Conservation (phyloP, 2,329 filamentous ascomycete species). For the Neopestalotiopsis rosae region DNA sequence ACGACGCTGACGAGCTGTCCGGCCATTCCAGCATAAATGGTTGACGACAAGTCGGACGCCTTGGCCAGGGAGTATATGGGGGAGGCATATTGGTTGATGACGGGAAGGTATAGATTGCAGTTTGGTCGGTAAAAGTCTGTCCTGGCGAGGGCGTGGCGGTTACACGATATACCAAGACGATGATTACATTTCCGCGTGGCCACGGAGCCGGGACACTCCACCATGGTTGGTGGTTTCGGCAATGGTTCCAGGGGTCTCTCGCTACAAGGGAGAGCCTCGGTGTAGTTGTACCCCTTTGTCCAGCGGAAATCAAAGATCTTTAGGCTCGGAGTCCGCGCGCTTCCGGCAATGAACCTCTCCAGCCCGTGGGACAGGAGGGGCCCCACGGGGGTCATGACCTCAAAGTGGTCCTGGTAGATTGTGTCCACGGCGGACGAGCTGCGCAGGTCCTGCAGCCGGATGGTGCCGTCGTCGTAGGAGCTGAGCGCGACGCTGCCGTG, state of each 20-base stretch:
- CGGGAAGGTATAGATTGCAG: constrained; percentile 50
- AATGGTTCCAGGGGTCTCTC: constrained; percentile 39
- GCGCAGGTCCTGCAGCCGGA: constrained; percentile 56
- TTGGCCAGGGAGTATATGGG: constrained; percentile 54
- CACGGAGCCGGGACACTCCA: constrained; percentile 23
- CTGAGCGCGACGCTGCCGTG: constrained; percentile 51
- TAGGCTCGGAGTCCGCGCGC: constrained; percentile 47
- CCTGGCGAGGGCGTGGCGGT: constrained; percentile 53
- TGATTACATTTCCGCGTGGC: constrained; percentile 40
- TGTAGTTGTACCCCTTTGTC: constrained; percentile 53
- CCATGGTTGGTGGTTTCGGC: constrained; percentile 32
- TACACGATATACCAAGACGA: constrained; percentile 40
- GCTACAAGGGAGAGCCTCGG: constrained; percentile 52
- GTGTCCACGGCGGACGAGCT: constrained; percentile 52
- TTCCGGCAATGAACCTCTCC: constrained; percentile 57
- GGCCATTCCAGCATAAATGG: constrained; percentile 55
- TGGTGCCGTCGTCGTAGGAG: constrained; percentile 59
- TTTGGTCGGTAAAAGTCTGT: constrained; percentile 54
- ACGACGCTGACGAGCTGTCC: constrained; percentile 52
- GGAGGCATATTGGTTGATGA: constrained; percentile 23
- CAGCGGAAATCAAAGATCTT: constrained; percentile 62
- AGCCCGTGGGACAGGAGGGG: constrained; percentile 55
- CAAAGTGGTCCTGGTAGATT: constrained; percentile 59
- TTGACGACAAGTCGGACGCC: constrained; percentile 50
- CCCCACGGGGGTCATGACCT: constrained; percentile 50